phyloP scores from a whole-genome alignment of 768 basidiomycete genomes.

The Russula sp. region DNA sequence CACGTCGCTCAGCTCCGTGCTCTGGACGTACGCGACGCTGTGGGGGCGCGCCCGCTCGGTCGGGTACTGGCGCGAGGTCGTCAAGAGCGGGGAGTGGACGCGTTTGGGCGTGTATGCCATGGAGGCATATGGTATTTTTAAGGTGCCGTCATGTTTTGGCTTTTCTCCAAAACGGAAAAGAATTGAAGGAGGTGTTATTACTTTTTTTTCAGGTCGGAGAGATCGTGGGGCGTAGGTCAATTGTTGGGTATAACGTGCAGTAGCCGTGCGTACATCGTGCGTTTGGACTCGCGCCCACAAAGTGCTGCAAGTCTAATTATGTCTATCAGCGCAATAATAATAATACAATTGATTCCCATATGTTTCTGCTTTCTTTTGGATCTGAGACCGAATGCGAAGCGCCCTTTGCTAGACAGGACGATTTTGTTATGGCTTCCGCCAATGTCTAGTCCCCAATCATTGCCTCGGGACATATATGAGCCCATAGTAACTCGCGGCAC shows the following conservation, averaged over 20 bases:
- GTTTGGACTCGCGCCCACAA: background rate
- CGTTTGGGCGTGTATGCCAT: slow-evolving; percentile 68
- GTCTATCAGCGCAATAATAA: no score
- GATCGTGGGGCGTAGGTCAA: slow-evolving; percentile 35
- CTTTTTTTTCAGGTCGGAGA: slow-evolving; percentile 62
- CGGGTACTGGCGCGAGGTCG: slow-evolving; percentile 55
- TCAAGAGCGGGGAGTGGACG: slow-evolving; percentile 58
- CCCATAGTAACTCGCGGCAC: no score
- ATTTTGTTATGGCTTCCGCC: no score
- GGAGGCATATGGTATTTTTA: slow-evolving; percentile 89
- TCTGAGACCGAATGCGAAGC: no score
- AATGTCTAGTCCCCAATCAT: no score
- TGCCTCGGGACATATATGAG: no score
- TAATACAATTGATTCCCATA: no score
- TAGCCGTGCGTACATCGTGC: background rate
- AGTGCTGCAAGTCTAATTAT: background rate
- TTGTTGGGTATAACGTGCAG: slow-evolving; percentile 30
- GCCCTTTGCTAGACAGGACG: no score
- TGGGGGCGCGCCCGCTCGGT: slow-evolving; percentile 55
- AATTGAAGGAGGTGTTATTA: background rate
- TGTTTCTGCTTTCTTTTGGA: no score
- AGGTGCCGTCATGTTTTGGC: slow-evolving; percentile 41
- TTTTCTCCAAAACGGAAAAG: background rate
- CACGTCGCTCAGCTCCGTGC: slow-evolving; percentile 45
- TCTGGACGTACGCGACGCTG: slow-evolving; percentile 56